Evolutionary conservation across 1,284 basidiomycete genomes (phyloP).

Genomic region (Laetiporus sulphureus): DNA sequence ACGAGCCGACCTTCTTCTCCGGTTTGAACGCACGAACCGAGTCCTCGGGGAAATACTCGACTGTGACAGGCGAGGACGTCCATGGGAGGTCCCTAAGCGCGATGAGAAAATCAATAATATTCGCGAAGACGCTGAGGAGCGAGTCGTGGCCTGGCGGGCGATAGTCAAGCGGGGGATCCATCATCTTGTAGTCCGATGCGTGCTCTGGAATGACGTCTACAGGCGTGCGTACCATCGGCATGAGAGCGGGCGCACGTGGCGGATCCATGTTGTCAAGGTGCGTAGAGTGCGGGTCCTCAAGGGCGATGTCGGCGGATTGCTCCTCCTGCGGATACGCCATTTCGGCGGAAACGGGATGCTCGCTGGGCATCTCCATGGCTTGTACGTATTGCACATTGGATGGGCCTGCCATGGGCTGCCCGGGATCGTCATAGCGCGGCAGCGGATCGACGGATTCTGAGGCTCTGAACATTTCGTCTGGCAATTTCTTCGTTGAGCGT

Average conservation of each 20-base stretch:
- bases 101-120: conserved; percentile 24
- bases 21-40: conserved; percentile 19
- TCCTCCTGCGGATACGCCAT: conserved; percentile 2
- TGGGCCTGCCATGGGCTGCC: conserved; percentile 12
- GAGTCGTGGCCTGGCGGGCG: conserved; percentile 20
- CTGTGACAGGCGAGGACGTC: conserved; percentile 23
- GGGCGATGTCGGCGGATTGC: not conserved
- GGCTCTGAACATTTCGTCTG: conserved; percentile 12
- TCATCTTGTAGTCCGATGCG: conserved; percentile 30
- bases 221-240: conserved; percentile 11
- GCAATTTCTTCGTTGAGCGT: conserved; percentile 14
- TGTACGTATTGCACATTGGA: conserved; percentile 20
- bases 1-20: conserved; percentile 21
- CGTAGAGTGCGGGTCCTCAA: conserved; percentile 1
- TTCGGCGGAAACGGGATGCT: conserved; percentile 7
- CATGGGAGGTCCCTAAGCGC: conserved; percentile 28
- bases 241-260: conserved; percentile 4
- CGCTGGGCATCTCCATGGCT: conserved; percentile 15
- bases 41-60: conserved; percentile 23
- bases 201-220: conserved; percentile 19
- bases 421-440: conserved; percentile 21
- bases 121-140: conserved; percentile 23
- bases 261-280: not conserved
- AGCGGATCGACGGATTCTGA: conserved; percentile 8
- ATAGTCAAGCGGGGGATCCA: conserved; percentile 14